Conservation (phyloP, 1,284 basidiomycete genomes). For the Malassezia pachydermatis region DNA sequence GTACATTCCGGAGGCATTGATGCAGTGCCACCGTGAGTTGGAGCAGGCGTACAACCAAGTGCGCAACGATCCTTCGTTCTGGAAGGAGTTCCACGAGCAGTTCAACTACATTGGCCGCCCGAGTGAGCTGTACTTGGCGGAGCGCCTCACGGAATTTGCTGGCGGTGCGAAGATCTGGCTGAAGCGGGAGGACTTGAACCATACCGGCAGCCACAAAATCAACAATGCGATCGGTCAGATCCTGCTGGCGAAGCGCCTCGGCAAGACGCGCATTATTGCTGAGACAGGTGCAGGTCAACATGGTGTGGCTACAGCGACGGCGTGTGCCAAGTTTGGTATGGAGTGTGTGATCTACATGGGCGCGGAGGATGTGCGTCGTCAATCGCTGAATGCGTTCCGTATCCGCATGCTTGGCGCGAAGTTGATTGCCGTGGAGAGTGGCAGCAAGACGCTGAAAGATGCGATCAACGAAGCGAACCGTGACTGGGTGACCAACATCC, state of each 20-base stretch:
- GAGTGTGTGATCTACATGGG: slow-evolving; percentile 98
- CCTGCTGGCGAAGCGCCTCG: slow-evolving; percentile 76
- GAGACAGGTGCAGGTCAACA: slow-evolving; percentile 99
- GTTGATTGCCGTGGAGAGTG: slow-evolving; percentile 74
- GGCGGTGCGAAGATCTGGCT: slow-evolving; percentile 93
- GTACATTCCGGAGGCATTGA: slow-evolving; percentile 86
- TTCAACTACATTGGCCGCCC: slow-evolving; percentile 83
- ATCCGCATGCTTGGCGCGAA: slow-evolving; percentile 94
- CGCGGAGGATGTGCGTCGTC: slow-evolving; percentile 88
- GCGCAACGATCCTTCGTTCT: slow-evolving; percentile 76
- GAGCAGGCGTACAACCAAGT: slow-evolving; percentile 82
- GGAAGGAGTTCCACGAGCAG: slow-evolving; percentile 78
- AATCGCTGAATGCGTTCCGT: slow-evolving; percentile 92
- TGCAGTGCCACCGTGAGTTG: slow-evolving; percentile 79
- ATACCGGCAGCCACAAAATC: slow-evolving; percentile 48
- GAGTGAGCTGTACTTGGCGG: slow-evolving; percentile 62
- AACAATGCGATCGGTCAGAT: slow-evolving; percentile 53
- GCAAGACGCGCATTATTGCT: slow-evolving; percentile 93
- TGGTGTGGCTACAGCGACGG: slow-evolving; percentile 95
- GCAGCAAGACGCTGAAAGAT: slow-evolving; percentile 90
- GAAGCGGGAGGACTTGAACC: slow-evolving; percentile 80
- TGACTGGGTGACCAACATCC: slow-evolving; percentile 96
- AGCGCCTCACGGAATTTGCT: slow-evolving; percentile 63
- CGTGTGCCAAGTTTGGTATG: slow-evolving; percentile 89
- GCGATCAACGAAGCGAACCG: slow-evolving; percentile 51